Evolutionary conservation across 805 yeast genomes (phyloP).

Genomic region (Cyberlindnera amylophila): DNA sequence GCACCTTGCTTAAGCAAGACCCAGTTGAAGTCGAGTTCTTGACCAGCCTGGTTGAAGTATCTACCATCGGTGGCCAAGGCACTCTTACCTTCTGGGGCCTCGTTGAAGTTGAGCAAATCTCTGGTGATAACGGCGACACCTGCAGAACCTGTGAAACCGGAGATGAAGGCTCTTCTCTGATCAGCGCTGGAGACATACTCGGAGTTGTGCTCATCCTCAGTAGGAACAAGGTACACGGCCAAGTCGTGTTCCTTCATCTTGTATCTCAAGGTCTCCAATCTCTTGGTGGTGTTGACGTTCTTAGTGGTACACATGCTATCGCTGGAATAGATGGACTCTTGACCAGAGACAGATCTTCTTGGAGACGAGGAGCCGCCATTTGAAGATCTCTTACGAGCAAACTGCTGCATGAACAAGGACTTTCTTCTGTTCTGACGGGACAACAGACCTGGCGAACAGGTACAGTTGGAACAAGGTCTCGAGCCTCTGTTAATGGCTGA

Average conservation of each 20-base stretch:
- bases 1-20: constrained; percentile 72
- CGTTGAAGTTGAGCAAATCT: constrained; percentile 38
- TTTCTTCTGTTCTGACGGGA: constrained; percentile 64
- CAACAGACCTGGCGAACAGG: constrained; percentile 78
- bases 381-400: constrained; percentile 30
- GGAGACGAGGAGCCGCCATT: constrained; percentile 18
- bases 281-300: constrained; percentile 53
- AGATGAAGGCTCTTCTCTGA: constrained; percentile 75
- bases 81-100: constrained; percentile 56
- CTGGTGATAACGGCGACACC: constrained; percentile 84
- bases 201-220: constrained; percentile 91
- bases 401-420: constrained; percentile 44
- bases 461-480: constrained; percentile 68
- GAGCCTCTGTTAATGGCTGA: constrained; percentile 27
- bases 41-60: constrained; percentile 85
- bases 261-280: constrained; percentile 57
- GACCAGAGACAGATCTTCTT: constrained; percentile 27
- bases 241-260: constrained; percentile 61
- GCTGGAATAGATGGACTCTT: constrained; percentile 35
- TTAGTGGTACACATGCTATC: constrained; percentile 36
- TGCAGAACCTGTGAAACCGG: constrained; percentile 91
- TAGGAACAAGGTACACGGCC: constrained; percentile 73
- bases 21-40: constrained; percentile 82
- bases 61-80: constrained; percentile 92
- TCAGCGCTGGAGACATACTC: constrained; percentile 84